Percentiles rank a stretch among this genome's conserved stretches.
Evolutionary conservation across 1,284 basidiomycete species (phyloP).

Genomic region (Trametes versicolor): DNA sequence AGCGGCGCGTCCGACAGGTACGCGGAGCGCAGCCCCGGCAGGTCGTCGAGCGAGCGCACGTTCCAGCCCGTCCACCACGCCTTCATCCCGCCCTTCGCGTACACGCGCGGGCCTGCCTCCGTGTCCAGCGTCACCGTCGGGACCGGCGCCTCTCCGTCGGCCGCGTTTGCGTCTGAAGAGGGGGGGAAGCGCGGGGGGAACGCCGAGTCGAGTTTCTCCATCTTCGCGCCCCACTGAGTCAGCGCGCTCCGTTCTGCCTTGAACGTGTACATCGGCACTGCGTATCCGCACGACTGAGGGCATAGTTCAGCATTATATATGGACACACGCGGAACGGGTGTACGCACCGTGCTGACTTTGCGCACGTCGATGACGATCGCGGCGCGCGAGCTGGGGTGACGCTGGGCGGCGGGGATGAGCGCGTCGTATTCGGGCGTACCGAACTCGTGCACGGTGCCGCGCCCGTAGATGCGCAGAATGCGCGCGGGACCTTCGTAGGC

Average conservation of each 20-base stretch:
- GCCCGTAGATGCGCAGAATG: no score
- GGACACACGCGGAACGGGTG: neutral
- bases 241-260: conserved; percentile 54
- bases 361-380: conserved; percentile 61
- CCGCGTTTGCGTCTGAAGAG: neutral
- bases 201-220: conserved; percentile 43
- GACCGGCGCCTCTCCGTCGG: neutral
- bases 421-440: conserved; percentile 60
- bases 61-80: conserved; percentile 58
- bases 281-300: conserved; percentile 61
- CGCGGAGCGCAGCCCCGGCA: conserved; percentile 42
- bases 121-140: conserved; percentile 15
- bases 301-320: neutral
- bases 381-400: conserved; percentile 61
- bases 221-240: conserved; percentile 41
- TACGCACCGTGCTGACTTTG: conserved; percentile 60
- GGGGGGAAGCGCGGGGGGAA: neutral
- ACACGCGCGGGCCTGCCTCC: conserved; percentile 4
- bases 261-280: conserved; percentile 61
- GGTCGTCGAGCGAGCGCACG: conserved; percentile 59
- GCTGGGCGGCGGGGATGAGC: conserved; percentile 52
- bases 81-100: conserved; percentile 48
- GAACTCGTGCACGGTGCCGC: conserved; percentile 60
- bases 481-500: no score
- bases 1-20: conserved; percentile 25